These are phyloP conservation scores for Xylaria sp. DNA, from an alignment of 2,329 filamentous ascomycete genomes.

Conservation along the genomic window DNA sequence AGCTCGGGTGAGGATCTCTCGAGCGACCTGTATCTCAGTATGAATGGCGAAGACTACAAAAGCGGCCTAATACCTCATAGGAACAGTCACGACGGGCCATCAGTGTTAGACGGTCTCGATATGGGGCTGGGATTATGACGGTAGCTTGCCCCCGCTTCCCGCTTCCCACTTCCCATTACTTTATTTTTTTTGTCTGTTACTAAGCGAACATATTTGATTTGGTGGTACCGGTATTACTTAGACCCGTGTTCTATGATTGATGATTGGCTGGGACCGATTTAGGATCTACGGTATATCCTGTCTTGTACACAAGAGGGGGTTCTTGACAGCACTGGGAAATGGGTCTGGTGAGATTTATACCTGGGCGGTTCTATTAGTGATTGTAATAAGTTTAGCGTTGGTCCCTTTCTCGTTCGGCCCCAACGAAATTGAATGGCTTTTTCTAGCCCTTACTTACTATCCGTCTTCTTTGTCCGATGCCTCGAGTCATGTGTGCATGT, in stretches of 20 bases:
- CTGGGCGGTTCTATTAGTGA: slow-evolving; percentile 19
- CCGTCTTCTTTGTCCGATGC: neutral
- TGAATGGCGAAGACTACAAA: slow-evolving; percentile 54
- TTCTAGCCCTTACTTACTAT: neutral
- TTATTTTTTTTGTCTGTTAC: slow-evolving; percentile 13
- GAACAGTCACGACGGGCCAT: slow-evolving; percentile 42
- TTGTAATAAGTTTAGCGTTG: slow-evolving; percentile 13
- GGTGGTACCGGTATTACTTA: slow-evolving; percentile 3
- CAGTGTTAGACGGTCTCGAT: slow-evolving; percentile 42
- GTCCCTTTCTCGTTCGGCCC: slow-evolving; percentile 8
- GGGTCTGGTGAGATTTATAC: neutral
- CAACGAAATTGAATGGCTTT: slow-evolving; percentile 9
- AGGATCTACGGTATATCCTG: slow-evolving; percentile 26
- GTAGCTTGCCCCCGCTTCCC: slow-evolving; percentile 19
- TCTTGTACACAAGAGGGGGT: slow-evolving; percentile 5
- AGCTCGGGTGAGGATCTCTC: slow-evolving; percentile 65
- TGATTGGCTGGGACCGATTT: neutral
- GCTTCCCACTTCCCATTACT: no score
- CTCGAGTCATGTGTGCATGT: neutral
- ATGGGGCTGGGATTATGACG: slow-evolving; percentile 41
- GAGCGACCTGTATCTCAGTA: slow-evolving; percentile 58
- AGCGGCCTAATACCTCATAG: slow-evolving; percentile 38
- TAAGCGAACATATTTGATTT: slow-evolving; percentile 11
- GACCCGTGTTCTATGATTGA: slow-evolving; percentile 9
- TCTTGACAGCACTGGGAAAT: neutral